A percentile compares a stretch with the other conserved stretches of the same genome.
Conservation (phyloP, 768 basidiomycete species). For the Tricholoma terreum region DNA sequence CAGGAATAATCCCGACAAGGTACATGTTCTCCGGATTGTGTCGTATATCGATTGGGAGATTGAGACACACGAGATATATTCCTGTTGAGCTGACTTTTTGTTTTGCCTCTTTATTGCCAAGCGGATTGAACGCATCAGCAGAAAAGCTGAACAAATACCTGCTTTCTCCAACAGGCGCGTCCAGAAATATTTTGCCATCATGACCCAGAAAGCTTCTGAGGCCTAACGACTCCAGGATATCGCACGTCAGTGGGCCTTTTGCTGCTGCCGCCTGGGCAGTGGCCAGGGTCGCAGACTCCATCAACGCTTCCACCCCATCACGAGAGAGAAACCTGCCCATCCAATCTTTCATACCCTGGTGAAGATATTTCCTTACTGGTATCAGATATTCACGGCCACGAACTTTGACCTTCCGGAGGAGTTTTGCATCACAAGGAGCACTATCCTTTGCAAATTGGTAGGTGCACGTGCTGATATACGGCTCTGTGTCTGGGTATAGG, state of each 20-base stretch:
- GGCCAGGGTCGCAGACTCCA: not conserved
- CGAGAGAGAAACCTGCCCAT: constrained; percentile 15
- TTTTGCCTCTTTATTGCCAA: constrained; percentile 19
- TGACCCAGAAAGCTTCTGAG: constrained; percentile 1
- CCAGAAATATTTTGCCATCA: constrained; percentile 10
- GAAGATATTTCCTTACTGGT: constrained; percentile 7
- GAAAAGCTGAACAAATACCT: constrained; percentile 20
- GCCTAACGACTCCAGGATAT: constrained; percentile 19
- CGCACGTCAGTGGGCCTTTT: constrained; percentile 1
- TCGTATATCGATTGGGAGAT: constrained; percentile 23
- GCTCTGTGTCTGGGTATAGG: not conserved
- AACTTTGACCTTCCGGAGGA: not conserved
- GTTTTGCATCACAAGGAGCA: not conserved
- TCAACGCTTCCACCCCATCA: constrained; percentile 13
- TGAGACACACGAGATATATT: constrained; percentile 20
- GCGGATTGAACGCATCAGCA: constrained; percentile 28
- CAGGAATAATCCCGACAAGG: constrained; percentile 31
- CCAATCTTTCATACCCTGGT: constrained; percentile 21
- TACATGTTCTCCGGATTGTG: constrained; percentile 31
- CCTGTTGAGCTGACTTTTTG: constrained; percentile 8
- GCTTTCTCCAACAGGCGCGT: constrained; percentile 8
- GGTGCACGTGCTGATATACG: not conserved
- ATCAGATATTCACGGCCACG: not conserved
- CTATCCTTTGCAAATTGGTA: not conserved
- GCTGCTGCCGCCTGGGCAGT: not conserved